Evolutionary conservation across 169 alveolate species (phyloP), one percentile per base, ranked within the genome.

Genomic region (Hepatocystis sp.): DNA sequence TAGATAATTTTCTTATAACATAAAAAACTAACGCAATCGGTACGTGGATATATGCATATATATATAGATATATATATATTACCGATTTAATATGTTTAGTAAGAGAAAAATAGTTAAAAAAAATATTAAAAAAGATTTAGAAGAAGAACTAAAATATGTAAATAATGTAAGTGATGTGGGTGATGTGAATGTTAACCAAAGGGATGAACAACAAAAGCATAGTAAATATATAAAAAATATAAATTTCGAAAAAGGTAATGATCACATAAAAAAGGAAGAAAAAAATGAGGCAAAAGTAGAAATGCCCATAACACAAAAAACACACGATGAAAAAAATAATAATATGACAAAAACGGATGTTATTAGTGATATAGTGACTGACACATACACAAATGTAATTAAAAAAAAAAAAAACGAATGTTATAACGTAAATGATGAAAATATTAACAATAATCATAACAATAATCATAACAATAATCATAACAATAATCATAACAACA

Each of bases 71-170:
- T n/a, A n/a, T n/a, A n/a, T n/a, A n/a, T n/a, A n/a, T n/a, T n/a
- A n/a, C 47, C 47, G 10, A 36, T 36, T 36, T 13, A 81, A 17
- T 44, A 81, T 81, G 89, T 81, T 81, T 32, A 32, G 67, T 8
- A 81, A 81, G 46, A 81, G 89, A 39, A 81, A 61, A 39, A 42
- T 51, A n/a, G 53, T 60, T 11, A 81, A 81, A 28, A 63, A 65
- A 55, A 81, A 81, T 27, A 63, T 63, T 4, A 65, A 66, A 13
- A 81, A 81, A 2, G 49, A 36, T 17, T 49, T 66, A 21, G 78
- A 64, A 17, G 56, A 46, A 4, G 64, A 71, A 28, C 25, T 52
- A 3, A 17, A 17, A 10, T 30, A 25, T 27, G 13, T 34, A 42
- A 17, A 52, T 52, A 30, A 36, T 11, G 46, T 11, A 23, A 36